A percentile compares a stretch with the other conserved stretches of the same genome.
Evolutionary conservation across 768 basidiomycete species (phyloP).

Genomic region (Boletus vermiculosoides): DNA sequence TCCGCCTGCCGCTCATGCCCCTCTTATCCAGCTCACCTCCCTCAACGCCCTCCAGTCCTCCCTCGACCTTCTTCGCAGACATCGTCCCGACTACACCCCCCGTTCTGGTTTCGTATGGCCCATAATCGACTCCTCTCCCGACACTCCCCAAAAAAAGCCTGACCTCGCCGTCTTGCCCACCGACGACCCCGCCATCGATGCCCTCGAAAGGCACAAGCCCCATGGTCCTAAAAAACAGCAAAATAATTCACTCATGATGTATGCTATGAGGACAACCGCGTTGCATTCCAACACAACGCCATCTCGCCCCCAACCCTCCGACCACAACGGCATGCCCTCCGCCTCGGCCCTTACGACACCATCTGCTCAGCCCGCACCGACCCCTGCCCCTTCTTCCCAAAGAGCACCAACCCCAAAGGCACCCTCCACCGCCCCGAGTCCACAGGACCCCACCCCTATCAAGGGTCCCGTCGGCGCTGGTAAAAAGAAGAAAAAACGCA

Average conservation of each 20-base stretch:
- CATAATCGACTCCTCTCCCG: constrained; percentile 56
- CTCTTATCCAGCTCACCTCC: constrained; percentile 55
- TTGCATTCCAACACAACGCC: constrained; percentile 60
- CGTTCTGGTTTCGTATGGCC: constrained; percentile 86
- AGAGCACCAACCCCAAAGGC: constrained; percentile 33
- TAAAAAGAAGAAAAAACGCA: constrained; percentile 79
- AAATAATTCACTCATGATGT: constrained; percentile 65
- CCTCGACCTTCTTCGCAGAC: constrained; percentile 66
- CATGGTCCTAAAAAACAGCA: constrained; percentile 53
- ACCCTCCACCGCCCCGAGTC: constrained; percentile 35
- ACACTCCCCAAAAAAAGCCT: constrained; percentile 42
- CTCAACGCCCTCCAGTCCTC: constrained; percentile 73
- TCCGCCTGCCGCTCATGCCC: neutral
- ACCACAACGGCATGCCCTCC: constrained; percentile 27
- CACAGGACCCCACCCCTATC: constrained; percentile 43
- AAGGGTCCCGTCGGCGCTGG: constrained; percentile 52
- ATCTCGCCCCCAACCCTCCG: constrained; percentile 35
- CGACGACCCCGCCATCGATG: constrained; percentile 22
- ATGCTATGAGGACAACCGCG: constrained; percentile 80
- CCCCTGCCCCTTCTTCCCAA: constrained; percentile 36
- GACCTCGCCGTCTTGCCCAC: constrained; percentile 27
- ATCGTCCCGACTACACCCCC: constrained; percentile 81
- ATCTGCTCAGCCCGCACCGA: constrained; percentile 28
- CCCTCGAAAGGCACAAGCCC: constrained; percentile 23
- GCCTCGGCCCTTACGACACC: constrained; percentile 26